A percentile compares a stretch with the other conserved stretches of the same genome.
phyloP scores from a whole-genome alignment of 179 eudicot species.

The Camellia oleifera region DNA sequence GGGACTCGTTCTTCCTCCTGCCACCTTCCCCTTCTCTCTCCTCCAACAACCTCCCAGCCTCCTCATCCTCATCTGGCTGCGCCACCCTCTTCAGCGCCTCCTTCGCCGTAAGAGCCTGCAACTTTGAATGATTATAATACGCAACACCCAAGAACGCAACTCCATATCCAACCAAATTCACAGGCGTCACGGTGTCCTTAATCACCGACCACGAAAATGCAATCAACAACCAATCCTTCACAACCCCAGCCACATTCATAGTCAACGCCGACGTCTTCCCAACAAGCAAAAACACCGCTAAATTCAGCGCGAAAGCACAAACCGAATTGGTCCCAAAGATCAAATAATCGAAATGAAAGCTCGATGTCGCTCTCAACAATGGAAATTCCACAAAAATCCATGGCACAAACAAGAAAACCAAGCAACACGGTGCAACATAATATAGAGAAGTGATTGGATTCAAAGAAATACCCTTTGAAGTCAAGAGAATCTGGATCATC shows the following conservation, averaged over 20 bases:
- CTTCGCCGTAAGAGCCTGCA: conserved; percentile 76
- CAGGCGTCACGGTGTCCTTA: conserved; percentile 77
- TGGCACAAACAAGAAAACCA: conserved; percentile 58
- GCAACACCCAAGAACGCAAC: conserved; percentile 80
- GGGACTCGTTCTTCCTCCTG: conserved; percentile 59
- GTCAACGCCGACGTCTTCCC: conserved; percentile 92
- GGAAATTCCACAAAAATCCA: conserved; percentile 82
- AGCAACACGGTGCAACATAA: conserved; percentile 81
- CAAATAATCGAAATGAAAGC: conserved; percentile 61
- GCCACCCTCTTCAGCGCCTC: conserved; percentile 70
- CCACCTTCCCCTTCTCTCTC: conserved; percentile 1
- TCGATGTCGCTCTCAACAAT: conserved; percentile 46
- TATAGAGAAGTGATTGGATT: conserved; percentile 78
- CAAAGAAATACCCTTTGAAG: conserved; percentile 67
- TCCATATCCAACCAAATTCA: conserved; percentile 72
- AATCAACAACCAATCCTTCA: conserved; percentile 84
- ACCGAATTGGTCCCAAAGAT: conserved; percentile 75
- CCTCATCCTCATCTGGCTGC: conserved; percentile 46
- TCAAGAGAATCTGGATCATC: conserved; percentile 67
- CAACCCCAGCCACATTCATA: conserved; percentile 92
- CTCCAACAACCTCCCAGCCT: conserved; percentile 54
- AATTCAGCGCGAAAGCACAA: conserved; percentile 78
- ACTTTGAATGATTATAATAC: conserved; percentile 73
- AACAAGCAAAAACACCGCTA: conserved; percentile 78
- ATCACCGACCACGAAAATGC: conserved; percentile 94